Conservation (phyloP, 352 stramenopile genomes). For the Pythium vanterpoolii region DNA sequence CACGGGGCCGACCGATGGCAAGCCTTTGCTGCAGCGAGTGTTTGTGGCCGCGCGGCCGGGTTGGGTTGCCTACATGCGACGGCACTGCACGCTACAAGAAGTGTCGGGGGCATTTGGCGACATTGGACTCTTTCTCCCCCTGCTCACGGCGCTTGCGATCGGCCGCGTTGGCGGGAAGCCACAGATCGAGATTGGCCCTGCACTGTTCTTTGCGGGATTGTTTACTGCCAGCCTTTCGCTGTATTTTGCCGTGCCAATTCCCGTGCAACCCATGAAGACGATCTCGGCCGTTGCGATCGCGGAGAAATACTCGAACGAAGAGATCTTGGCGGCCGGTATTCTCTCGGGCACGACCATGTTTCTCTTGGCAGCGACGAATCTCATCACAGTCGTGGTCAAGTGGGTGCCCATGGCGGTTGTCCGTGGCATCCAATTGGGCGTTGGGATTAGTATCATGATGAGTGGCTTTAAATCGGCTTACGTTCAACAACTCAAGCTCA, state of each 20-base stretch:
- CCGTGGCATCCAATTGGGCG: conserved; percentile 90
- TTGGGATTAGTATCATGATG: conserved; percentile 84
- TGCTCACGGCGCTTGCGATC: conserved; percentile 90
- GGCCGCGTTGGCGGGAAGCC: conserved; percentile 57
- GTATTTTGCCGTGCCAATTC: conserved; percentile 91
- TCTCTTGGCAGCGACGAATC: conserved; percentile 78
- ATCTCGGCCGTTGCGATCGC: conserved; percentile 90
- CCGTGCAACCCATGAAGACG: conserved; percentile 95
- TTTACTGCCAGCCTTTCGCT: conserved; percentile 85
- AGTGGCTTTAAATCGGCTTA: conserved; percentile 79
- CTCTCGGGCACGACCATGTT: conserved; percentile 73
- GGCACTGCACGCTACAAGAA: conserved; percentile 77
- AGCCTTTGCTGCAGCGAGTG: conserved; percentile 40
- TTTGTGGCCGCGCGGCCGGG: conserved; percentile 57
- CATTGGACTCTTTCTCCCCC: conserved; percentile 91
- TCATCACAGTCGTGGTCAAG: conserved; percentile 88
- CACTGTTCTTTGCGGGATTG: conserved; percentile 91
- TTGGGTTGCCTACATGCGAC: conserved; percentile 53
- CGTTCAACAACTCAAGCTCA: conserved; percentile 37
- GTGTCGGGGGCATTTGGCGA: conserved; percentile 90
- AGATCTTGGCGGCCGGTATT: conserved; percentile 87
- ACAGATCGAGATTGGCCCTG: conserved; percentile 85
- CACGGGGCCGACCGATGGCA: conserved; percentile 43
- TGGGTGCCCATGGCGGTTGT: conserved; percentile 88
- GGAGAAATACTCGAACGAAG: conserved; percentile 64